Conservation (phyloP, 345 rosid species). For the Raphanus raphanistrum region DNA sequence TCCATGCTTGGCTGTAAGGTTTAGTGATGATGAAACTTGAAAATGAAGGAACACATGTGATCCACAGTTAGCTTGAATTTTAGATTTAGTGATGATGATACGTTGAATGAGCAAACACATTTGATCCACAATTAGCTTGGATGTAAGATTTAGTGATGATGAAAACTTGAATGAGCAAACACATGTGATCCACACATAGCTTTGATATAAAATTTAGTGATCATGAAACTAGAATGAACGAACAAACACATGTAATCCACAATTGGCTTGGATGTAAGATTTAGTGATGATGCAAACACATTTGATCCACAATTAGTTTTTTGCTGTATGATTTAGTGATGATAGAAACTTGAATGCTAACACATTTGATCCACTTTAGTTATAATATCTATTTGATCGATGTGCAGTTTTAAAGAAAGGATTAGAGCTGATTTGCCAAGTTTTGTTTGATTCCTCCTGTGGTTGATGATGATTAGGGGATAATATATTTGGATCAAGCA, state of each 20-base stretch:
- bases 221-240: not conserved
- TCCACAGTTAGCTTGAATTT: not conserved
- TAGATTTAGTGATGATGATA: not conserved
- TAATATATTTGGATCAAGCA: slow-evolving; percentile 81
- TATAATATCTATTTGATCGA: not conserved
- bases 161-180: not conserved
- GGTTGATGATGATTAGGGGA: slow-evolving; percentile 35
- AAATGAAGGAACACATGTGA: not conserved
- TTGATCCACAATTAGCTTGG: not conserved
- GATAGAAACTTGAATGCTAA: too few relatives aligned
- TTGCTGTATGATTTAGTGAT: too few relatives aligned
- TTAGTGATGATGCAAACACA: not conserved
- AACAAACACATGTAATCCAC: not conserved
- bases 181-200: not conserved
- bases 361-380: not conserved
- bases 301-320: not conserved
- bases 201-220: not conserved
- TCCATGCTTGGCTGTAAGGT: not conserved
- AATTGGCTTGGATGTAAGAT: not conserved
- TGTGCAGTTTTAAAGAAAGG: not conserved
- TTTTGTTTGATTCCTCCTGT: slow-evolving; percentile 26
- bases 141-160: not conserved
- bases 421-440: not conserved
- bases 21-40: slow-evolving; percentile 5
- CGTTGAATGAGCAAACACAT: too few relatives aligned